Base-by-base conservation (phyloP, 176 grass and related monocot species). In the Otatea glauca region DNA sequence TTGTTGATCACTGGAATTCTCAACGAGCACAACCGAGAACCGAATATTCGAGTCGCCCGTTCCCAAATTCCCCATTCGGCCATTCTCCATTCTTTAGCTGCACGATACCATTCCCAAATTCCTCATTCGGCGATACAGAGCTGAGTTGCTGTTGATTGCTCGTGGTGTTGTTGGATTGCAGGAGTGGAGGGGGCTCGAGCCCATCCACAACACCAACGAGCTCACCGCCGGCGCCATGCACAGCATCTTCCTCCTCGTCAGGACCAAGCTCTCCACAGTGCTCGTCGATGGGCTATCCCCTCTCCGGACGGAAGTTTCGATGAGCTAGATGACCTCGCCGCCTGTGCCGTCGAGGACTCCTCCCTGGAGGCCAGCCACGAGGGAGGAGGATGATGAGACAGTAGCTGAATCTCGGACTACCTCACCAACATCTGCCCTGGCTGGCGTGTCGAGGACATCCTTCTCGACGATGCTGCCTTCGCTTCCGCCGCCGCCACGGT, bases 211-310 rank as follows among this genome's bases (percentile, higher is more conserved):
- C 77, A 89, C 88, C 17, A 99, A 96, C 84, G 76, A 96, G 0
- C 87, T 99, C 71, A 96, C 91, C 43, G 91, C 89, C 89, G n/a
- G n/a, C n/a, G n/a, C n/a, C n/a, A 96, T 92, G 90, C 96, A 99
- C 85, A 96, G 50, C 60, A 84, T 93, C 45, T 96, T 96, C 85
- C 91, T 99, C 43, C 93, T 99, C 84, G 81, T 91, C 27, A 93
- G 93, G 1, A 74, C 85, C 81, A 92, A 90, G 77, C 86, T 99
- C 63, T 94, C 96, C 74, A 39, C 72, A 39, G 59, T 48, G 3
- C 58, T 79, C 41, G 74, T 81, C 29, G 81, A 89, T 23, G 70
- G n/a, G 35, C 76, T 16, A 69, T 77, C 32, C 65, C 75, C 49
- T 78, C 78, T 34, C 50, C 86, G 12, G 71, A 81, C 7, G 63